Evolutionary conservation across 2,329 filamentous ascomycete species (phyloP).

Genomic region (Sphaerulina populicola): DNA sequence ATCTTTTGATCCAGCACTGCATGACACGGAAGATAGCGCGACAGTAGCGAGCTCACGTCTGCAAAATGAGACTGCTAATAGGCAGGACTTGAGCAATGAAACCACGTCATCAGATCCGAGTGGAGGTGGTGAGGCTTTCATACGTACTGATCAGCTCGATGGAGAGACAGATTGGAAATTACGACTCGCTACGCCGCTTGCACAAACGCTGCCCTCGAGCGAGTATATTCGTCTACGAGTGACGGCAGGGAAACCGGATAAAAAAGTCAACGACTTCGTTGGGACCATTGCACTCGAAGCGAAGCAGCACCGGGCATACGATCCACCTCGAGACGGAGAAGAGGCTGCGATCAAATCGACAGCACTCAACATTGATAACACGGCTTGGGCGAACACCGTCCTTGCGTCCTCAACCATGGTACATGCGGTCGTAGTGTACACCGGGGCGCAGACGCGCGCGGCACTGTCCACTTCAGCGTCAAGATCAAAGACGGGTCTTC

Average conservation of each 20-base stretch:
- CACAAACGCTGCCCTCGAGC: slow-evolving; percentile 64
- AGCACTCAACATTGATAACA: slow-evolving; percentile 87
- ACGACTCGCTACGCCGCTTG: slow-evolving; percentile 74
- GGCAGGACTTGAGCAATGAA: slow-evolving; percentile 23
- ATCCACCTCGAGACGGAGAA: slow-evolving; percentile 30
- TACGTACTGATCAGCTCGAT: slow-evolving; percentile 92
- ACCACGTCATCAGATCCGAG: slow-evolving; percentile 33
- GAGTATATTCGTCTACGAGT: slow-evolving; percentile 62
- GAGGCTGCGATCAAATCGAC: slow-evolving; percentile 41
- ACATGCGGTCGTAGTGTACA: slow-evolving; percentile 85
- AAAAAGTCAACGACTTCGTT: slow-evolving; percentile 86
- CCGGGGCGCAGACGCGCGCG: slow-evolving; percentile 85
- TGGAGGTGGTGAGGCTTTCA: slow-evolving; percentile 80
- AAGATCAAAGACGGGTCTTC: slow-evolving; percentile 82
- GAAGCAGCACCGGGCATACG: slow-evolving; percentile 43
- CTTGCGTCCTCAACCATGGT: slow-evolving; percentile 87
- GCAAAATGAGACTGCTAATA: slow-evolving; percentile 23
- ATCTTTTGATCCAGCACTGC: slow-evolving; percentile 17
- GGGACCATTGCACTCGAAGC: slow-evolving; percentile 74
- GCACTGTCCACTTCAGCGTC: slow-evolving; percentile 87
- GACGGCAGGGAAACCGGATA: slow-evolving; percentile 82
- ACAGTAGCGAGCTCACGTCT: slow-evolving; percentile 16
- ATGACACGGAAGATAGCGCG: slow-evolving; percentile 23
- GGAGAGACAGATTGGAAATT: slow-evolving; percentile 99
- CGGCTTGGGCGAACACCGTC: slow-evolving; percentile 96